Evolutionary conservation across 2,329 filamentous ascomycete genomes (phyloP), one percentile per base, ranked within the genome.

Genomic region (Trichoderma citrinoviride): DNA sequence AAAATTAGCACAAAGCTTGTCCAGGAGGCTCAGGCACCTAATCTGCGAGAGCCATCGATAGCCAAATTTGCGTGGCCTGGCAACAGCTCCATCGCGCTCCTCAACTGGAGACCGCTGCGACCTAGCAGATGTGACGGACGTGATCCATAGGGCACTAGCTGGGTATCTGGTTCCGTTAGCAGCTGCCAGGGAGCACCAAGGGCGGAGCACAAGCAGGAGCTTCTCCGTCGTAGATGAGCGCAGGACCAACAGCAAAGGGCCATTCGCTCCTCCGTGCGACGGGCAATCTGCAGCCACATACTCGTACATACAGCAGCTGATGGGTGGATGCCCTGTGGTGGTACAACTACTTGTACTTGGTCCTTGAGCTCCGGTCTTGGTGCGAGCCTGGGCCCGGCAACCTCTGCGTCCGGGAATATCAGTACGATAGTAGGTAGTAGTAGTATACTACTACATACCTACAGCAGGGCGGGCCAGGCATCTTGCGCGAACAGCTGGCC

Each of bases 401-500:
- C n/a, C 46, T 43, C 52, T 53, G 58, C 47, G 58, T 37, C 57
- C 58, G 46, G 58, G 58, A 27, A 44, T 23, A 44, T 47, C 44
- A 44, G 33, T 14, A 14, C n/a, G n/a, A n/a, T n/a, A n/a, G n/a
- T n/a, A n/a, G n/a, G n/a, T n/a, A n/a, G n/a, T n/a, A n/a, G n/a
- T n/a, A n/a, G n/a, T n/a, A n/a, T n/a, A n/a, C n/a, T n/a, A n/a
- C n/a, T n/a, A n/a, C n/a, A n/a, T n/a, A n/a, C n/a, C n/a, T n/a
- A n/a, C n/a, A n/a, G n/a, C 12, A 37, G 33, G 58, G 56, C 56
- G 56, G 56, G 44, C 43, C 47, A 60, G 56, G 33, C 41, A 52
- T 43, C 33, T 27, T 61, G 58, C 58, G 58, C 58, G 58, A 61
- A 61, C 58, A 61, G 58, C 58, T 61, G 58, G 58, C 58, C 58